Conservation (phyloP, 768 basidiomycete genomes). For the Tremella fuciformis region DNA sequence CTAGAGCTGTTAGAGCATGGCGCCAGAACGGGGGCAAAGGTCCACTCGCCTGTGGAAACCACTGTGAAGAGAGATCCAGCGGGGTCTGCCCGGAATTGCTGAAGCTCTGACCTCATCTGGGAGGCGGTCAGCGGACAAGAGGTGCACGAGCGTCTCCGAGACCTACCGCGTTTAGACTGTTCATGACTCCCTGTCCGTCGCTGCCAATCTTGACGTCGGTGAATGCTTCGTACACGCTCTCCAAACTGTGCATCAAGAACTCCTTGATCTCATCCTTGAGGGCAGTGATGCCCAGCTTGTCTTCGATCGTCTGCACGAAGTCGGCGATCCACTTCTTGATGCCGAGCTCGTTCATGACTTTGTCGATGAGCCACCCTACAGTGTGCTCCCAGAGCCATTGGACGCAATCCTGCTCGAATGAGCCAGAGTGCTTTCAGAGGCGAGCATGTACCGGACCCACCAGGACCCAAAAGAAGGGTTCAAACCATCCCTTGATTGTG, state of each 20-base stretch:
- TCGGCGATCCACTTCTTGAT: constrained; percentile 2
- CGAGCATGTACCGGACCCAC: not conserved
- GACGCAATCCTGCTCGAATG: constrained; percentile 2
- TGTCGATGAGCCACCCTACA: constrained; percentile 3
- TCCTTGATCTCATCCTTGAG: constrained; percentile 2
- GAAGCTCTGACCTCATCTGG: too few relatives aligned
- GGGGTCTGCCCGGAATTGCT: too few relatives aligned
- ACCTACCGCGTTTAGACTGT: not conserved
- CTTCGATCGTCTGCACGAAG: constrained; percentile 3
- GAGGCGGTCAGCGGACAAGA: too few relatives aligned
- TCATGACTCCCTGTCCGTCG: not conserved
- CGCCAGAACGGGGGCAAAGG: too few relatives aligned
- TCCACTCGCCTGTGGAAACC: too few relatives aligned
- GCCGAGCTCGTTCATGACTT: constrained; percentile 3
- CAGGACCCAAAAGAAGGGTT: too few relatives aligned
- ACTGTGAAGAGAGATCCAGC: too few relatives aligned
- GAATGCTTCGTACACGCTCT: constrained; percentile 1
- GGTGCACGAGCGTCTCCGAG: too few relatives aligned
- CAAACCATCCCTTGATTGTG: too few relatives aligned
- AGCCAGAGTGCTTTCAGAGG: not conserved
- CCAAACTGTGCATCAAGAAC: constrained; percentile 2
- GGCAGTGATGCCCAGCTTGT: constrained; percentile 3
- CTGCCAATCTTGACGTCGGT: constrained; percentile 2
- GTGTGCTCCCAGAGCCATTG: constrained; percentile 3
- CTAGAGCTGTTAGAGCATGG: too few relatives aligned